phyloP scores from a whole-genome alignment of 148 eudicot species.

The Rhododendron henanense region DNA sequence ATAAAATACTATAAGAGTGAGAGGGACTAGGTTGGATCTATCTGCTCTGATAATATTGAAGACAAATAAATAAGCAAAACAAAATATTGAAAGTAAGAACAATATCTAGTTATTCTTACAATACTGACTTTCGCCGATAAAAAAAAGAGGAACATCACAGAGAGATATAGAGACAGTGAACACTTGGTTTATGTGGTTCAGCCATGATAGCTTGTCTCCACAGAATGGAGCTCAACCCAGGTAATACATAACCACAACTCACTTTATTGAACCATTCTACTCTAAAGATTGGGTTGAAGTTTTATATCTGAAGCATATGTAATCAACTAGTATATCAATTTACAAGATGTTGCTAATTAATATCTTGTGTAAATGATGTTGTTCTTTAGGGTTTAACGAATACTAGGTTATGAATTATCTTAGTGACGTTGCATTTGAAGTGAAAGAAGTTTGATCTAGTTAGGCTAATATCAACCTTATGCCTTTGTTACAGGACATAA shows the following conservation, averaged over 20 bases:
- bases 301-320: neutral
- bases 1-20: neutral
- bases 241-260: neutral
- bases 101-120: too few species aligned
- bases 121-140: too few species aligned
- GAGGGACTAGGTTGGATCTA: neutral
- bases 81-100: neutral
- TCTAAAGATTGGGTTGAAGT: neutral
- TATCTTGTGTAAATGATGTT: neutral
- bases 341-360: neutral
- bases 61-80: neutral
- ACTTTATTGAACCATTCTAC: neutral
- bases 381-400: neutral
- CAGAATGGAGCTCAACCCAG: neutral
- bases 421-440: neutral
- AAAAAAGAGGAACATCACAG: neutral
- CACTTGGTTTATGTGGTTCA: neutral
- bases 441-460: neutral
- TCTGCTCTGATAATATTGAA: neutral
- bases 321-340: neutral
- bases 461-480: neutral
- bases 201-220: neutral
- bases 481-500: constrained; percentile 38
- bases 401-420: neutral
- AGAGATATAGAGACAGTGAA: neutral